phyloP scores from a whole-genome alignment of 805 yeast genomes.

The Komagataella populi region DNA sequence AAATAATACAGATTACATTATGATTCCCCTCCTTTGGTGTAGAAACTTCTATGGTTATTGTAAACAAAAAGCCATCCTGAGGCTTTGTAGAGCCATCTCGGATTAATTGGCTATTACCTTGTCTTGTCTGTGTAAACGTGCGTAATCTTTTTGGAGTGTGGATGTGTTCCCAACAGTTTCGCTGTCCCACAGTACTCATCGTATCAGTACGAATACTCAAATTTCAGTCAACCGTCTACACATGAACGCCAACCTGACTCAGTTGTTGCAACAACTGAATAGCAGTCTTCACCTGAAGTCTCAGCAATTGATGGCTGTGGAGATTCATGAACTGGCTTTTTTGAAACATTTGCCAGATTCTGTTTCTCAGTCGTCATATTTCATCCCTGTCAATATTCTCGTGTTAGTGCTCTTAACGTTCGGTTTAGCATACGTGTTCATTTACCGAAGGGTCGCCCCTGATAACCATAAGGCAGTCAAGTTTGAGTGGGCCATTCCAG shows the following conservation, averaged over 20 bases:
- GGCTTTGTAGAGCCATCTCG: background rate
- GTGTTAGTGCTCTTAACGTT: background rate
- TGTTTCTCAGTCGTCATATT: background rate
- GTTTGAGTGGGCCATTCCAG: constrained; percentile 48
- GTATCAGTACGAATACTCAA: background rate
- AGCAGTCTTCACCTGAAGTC: background rate
- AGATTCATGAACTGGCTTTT: background rate
- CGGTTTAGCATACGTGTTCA: background rate
- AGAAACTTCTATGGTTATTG: background rate
- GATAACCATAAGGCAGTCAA: constrained; percentile 21
- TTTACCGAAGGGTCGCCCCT: background rate
- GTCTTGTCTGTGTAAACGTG: background rate
- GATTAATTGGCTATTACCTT: too few relatives aligned
- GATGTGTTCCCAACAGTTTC: background rate
- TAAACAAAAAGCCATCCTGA: background rate
- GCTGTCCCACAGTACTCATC: background rate
- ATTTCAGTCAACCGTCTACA: background rate
- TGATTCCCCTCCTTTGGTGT: background rate
- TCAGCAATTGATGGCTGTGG: background rate
- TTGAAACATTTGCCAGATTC: background rate
- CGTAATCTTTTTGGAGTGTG: too few relatives aligned
- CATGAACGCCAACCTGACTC: background rate
- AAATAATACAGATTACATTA: background rate
- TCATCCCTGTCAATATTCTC: background rate
- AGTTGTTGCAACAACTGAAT: background rate